Percentiles rank a stretch among this genome's conserved stretches.
Evolutionary conservation across 1,284 basidiomycete species (phyloP).

Genomic region (Puccinia triticina): DNA sequence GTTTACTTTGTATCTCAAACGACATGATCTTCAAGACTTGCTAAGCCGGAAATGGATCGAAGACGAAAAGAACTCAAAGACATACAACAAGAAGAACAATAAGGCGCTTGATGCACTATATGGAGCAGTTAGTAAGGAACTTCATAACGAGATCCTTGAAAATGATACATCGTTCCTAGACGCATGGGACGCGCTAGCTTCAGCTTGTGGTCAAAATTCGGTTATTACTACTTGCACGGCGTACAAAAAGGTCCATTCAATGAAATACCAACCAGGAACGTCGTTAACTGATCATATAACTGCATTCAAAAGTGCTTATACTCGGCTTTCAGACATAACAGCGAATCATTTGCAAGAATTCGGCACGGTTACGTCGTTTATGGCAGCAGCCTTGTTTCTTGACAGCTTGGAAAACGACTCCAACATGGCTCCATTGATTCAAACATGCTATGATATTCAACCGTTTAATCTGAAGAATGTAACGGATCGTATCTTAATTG

Average conservation of each 20-base stretch:
- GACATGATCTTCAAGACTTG: neutral
- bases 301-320: neutral
- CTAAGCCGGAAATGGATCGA: neutral
- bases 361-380: neutral
- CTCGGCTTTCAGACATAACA: too few species aligned
- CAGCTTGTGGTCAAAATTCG: too few species aligned
- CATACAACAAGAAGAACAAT: neutral
- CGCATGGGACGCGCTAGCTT: too few species aligned
- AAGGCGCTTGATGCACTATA: neutral
- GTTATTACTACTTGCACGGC: neutral
- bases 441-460: conserved; percentile 14
- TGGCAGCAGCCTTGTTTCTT: conserved; percentile 6
- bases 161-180: too few species aligned
- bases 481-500: neutral
- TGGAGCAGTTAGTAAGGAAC: neutral
- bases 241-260: neutral
- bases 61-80: neutral
- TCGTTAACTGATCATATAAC: neutral
- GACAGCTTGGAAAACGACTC: too few species aligned
- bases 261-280: neutral
- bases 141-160: too few species aligned
- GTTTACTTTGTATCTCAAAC: neutral
- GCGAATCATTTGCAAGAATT: neutral
- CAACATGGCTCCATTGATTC: neutral
- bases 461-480: conserved; percentile 18